Evolutionary conservation across 139 green algal genomes (phyloP).

Genomic region (Chlorella vulgaris): DNA sequence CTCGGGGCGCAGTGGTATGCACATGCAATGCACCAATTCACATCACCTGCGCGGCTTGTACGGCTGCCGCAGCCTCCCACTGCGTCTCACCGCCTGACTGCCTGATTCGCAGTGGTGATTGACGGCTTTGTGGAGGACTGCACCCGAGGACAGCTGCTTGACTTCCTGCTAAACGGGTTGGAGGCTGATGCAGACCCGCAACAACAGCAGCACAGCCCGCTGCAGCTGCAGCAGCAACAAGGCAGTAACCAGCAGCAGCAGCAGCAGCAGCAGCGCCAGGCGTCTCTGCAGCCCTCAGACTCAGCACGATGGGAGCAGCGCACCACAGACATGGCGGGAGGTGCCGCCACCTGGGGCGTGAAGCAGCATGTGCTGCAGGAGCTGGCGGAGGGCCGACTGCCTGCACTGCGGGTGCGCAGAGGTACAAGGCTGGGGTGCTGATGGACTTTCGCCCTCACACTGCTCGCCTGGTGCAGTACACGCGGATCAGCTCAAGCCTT

Average conservation of each 20-base stretch:
- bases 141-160: conserved; percentile 45
- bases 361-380: conserved; percentile 44
- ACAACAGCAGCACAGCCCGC: neutral
- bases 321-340: conserved; percentile 62
- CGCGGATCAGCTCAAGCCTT: no score
- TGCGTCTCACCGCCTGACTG: neutral
- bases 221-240: neutral
- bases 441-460: no score
- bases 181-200: neutral
- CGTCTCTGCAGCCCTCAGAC: neutral
- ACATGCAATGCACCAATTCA: no score
- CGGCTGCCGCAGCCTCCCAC: no score
- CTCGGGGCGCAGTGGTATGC: no score
- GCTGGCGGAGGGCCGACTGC: conserved; percentile 43
- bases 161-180: conserved; percentile 29
- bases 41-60: no score
- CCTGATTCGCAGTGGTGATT: conserved; percentile 52
- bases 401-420: conserved; percentile 52
- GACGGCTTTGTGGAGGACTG: conserved; percentile 68
- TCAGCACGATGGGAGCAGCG: conserved; percentile 60
- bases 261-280: neutral
- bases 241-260: conserved; percentile 10
- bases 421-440: no score
- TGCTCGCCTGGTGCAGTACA: no score
- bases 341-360: conserved; percentile 69